Conservation (phyloP, 495 filamentous ascomycete genomes). For the Daldinia vernicosa region DNA sequence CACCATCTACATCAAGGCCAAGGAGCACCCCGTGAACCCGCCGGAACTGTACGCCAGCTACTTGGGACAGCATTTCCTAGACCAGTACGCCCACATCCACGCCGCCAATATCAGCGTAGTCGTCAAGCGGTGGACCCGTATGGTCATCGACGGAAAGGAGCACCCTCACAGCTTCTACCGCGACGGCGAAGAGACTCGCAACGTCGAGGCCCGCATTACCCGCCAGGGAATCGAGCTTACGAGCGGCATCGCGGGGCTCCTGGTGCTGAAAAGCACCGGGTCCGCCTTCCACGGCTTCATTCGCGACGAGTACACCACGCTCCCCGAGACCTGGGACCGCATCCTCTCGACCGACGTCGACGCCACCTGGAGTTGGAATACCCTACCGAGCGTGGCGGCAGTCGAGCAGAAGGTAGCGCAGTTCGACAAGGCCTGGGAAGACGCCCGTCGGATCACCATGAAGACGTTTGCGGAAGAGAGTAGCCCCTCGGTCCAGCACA, state of each 20-base stretch:
- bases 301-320: conserved; percentile 89
- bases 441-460: conserved; percentile 81
- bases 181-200: conserved; percentile 87
- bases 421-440: conserved; percentile 82
- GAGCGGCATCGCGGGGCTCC: conserved; percentile 75
- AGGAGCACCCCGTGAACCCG: conserved; percentile 90
- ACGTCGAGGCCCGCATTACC: conserved; percentile 69
- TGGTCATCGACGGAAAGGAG: conserved; percentile 84
- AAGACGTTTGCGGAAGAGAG: conserved; percentile 92
- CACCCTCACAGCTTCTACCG: conserved; percentile 97
- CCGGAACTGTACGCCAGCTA: conserved; percentile 91
- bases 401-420: conserved; percentile 68
- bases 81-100: conserved; percentile 87
- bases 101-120: conserved; percentile 79
- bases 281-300: conserved; percentile 96
- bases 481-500: conserved; percentile 92
- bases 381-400: conserved; percentile 70
- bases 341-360: conserved; percentile 94
- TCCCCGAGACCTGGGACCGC: conserved; percentile 90
- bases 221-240: conserved; percentile 72
- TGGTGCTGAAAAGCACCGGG: conserved; percentile 96
- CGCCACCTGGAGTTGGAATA: conserved; percentile 83
- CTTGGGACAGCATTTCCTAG: conserved; percentile 85
- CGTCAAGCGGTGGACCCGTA: conserved; percentile 91
- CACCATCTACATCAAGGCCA: conserved; percentile 92